Evolutionary conservation across 305 asterid genomes (phyloP), one percentile per base, ranked within the genome.

Genomic region (Plantago coronopus): DNA sequence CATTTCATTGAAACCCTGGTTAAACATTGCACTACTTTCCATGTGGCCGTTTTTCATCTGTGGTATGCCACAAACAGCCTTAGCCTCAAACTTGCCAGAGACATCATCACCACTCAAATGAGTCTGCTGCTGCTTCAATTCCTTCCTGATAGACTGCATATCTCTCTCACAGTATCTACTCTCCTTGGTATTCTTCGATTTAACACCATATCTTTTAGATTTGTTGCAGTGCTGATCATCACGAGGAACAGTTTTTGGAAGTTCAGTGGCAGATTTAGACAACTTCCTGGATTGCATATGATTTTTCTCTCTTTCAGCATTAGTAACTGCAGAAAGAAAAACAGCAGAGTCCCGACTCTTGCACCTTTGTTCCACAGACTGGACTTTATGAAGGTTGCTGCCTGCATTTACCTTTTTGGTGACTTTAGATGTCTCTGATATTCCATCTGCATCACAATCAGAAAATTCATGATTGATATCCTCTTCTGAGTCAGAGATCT

Each of bases 401-500:
- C 61, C 66, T 23, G 42, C 49, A 53, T 45, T 57, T 54, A 73
- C 67, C 70, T 63, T 66, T 53, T 71, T 59, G 34, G 59, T 69
- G 62, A 68, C 64, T 63, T 62, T 49, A 71, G 77, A 62, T 62
- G 73, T 63, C 69, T 63, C 75, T 29, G 65, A 62, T 19, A 31
- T 64, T 66, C 71, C 79, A 69, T 82, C 83, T 54, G 74, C 68
- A 59, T 72, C 75, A 73, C 72, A 64, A 19, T 55, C 78, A 40
- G 78, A 54, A 53, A 54, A 49, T 54, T 73, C 81, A 53, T 17
- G 63, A 57, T 34, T 59, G 69, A 38, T 62, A 62, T 45, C 71
- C 59, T 66, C 84, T 68, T 47, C 68, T 22, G 84, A 73, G 68
- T 79, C 83, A 54, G 79, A 75, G 64, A 65, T 73, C 70, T 74